These are phyloP conservation scores for Fusarium praegraminearum DNA, from an alignment of 2,329 filamentous ascomycete species.

Conservation along the genomic window DNA sequence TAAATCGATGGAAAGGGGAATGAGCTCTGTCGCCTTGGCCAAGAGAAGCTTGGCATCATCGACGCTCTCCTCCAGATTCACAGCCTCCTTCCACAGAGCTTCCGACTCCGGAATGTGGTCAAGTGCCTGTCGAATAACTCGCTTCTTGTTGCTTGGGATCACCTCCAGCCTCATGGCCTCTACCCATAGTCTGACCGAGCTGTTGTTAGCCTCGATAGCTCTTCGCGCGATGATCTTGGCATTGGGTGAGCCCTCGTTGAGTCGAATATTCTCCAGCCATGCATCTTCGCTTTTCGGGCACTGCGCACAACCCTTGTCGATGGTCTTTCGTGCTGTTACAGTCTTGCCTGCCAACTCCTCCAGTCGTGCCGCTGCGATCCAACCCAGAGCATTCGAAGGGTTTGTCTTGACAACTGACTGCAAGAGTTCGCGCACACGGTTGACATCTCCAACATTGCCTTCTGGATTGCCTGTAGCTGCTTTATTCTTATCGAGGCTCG, in stretches of 20 bases:
- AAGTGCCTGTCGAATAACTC: conserved; percentile 89
- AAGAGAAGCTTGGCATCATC: conserved; percentile 89
- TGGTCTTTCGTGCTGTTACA: conserved; percentile 87
- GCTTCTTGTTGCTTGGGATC: conserved; percentile 86
- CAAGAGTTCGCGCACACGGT: conserved; percentile 90
- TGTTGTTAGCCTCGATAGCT: conserved; percentile 91
- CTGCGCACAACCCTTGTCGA: conserved; percentile 87
- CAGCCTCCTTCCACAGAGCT: conserved; percentile 96
- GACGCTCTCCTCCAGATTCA: conserved; percentile 92
- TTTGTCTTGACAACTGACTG: conserved; percentile 98
- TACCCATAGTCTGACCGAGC: conserved; percentile 90
- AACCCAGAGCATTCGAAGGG: conserved; percentile 91
- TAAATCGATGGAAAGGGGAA: conserved; percentile 91
- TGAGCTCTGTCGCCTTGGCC: conserved; percentile 94
- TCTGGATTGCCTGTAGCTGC: conserved; percentile 82
- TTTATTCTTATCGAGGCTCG: conserved; percentile 86
- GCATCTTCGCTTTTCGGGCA: conserved; percentile 95
- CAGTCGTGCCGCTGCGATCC: conserved; percentile 92
- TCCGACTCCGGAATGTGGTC: conserved; percentile 96
- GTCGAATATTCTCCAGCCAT: conserved; percentile 94
- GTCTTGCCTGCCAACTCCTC: conserved; percentile 94
- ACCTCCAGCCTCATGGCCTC: conserved; percentile 94
- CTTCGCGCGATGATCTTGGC: conserved; percentile 95
- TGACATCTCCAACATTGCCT: conserved; percentile 91
- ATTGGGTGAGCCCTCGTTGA: conserved; percentile 87